A percentile compares a stretch with the other conserved stretches of the same genome.
Conservation (phyloP, 306 rosid genomes). For the Glycine latifolia region DNA sequence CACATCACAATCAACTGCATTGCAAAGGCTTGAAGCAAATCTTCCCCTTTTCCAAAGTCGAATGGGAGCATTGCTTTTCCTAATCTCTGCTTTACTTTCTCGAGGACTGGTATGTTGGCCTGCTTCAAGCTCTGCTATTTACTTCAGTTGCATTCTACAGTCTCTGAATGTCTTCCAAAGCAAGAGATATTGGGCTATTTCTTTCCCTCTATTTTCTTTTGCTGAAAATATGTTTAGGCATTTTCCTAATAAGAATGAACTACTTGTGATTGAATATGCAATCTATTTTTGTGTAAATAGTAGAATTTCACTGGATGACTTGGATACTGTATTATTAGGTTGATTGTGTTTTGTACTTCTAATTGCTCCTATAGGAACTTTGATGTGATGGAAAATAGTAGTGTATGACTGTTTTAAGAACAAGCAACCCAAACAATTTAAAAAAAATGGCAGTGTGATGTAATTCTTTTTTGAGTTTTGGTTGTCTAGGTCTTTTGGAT, state of each 20-base stretch:
- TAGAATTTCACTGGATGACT: conserved; percentile 1
- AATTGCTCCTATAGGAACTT: conserved; percentile 19
- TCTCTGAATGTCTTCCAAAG: conserved; percentile 15
- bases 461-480: not conserved
- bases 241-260: not conserved
- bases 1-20: conserved; percentile 70
- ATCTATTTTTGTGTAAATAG: not conserved
- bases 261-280: conserved; percentile 10
- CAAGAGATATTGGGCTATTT: not conserved
- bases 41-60: conserved; percentile 88
- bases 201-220: conserved; percentile 9
- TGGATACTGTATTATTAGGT: conserved; percentile 1
- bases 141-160: conserved; percentile 25
- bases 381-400: not conserved
- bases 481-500: not conserved
- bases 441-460: not conserved
- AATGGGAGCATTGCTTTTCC: conserved; percentile 96
- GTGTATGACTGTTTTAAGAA: not conserved
- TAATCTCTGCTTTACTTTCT: conserved; percentile 93
- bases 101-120: conserved; percentile 83
- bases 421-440: not conserved
- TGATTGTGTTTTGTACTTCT: not conserved
- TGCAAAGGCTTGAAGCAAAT: conserved; percentile 74
- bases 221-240: not conserved
- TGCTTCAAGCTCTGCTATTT: conserved; percentile 44